Evolutionary conservation across 2,329 filamentous ascomycete genomes (phyloP).

Genomic region (Mycosphaerella arachidis): DNA sequence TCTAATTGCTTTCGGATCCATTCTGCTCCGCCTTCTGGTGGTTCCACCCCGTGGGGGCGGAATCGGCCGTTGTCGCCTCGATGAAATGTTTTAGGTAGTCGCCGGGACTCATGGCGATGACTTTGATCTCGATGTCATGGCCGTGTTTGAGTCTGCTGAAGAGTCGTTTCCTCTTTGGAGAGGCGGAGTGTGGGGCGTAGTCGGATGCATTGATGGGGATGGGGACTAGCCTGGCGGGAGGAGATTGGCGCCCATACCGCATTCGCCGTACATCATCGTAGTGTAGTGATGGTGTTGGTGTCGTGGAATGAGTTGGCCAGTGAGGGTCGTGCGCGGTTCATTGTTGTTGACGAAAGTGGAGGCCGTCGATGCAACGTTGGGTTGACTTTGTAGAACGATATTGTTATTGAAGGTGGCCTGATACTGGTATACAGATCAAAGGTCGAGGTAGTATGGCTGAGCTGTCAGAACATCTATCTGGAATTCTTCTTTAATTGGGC

Average conservation of each 20-base stretch:
- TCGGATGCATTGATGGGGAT: conserved; percentile 19
- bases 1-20: conserved; percentile 18
- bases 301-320: conserved; percentile 9
- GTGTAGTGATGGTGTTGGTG: conserved; percentile 12
- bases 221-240: conserved; percentile 20
- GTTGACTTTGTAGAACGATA: too few species aligned
- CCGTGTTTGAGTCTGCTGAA: not conserved
- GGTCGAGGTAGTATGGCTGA: not conserved
- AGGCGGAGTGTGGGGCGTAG: not conserved
- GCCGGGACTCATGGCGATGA: conserved; percentile 19
- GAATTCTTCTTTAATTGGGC: not conserved
- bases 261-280: conserved; percentile 6
- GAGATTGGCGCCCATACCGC: conserved; percentile 13
- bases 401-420: not conserved
- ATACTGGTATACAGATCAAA: not conserved
- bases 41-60: conserved; percentile 12
- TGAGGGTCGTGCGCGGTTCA: conserved; percentile 6
- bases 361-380: not conserved
- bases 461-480: not conserved
- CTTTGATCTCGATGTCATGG: conserved; percentile 3
- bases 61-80: conserved; percentile 19
- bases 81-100: conserved; percentile 24
- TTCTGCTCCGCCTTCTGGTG: conserved; percentile 15
- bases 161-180: conserved; percentile 4
- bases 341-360: not conserved